Percentiles rank a stretch among this genome's conserved stretches.
phyloP scores from a whole-genome alignment of 2,329 filamentous ascomycete species.

The Alternaria sp. region DNA sequence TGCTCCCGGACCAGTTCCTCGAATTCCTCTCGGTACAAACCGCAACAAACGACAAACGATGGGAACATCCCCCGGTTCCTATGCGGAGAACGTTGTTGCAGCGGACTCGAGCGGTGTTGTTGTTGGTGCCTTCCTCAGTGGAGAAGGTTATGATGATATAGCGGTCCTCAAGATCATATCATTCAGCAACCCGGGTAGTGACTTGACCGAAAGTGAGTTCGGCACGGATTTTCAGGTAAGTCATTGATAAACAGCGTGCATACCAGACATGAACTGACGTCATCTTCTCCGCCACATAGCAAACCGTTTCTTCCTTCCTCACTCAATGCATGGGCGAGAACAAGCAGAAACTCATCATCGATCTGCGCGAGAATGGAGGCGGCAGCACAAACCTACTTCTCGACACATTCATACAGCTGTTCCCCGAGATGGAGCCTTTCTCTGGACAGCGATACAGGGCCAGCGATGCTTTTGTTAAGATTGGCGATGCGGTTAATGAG shows the following conservation, averaged over 20 bases:
- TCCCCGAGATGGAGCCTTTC: constrained; percentile 53
- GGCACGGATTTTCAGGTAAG: constrained; percentile 35
- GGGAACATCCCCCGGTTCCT: not conserved
- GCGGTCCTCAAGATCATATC: constrained; percentile 53
- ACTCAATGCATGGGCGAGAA: constrained; percentile 50
- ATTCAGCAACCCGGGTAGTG: constrained; percentile 36
- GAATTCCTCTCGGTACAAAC: constrained; percentile 27
- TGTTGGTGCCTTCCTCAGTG: constrained; percentile 53
- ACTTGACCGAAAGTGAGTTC: constrained; percentile 17
- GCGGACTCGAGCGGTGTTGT: constrained; percentile 30
- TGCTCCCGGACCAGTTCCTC: constrained; percentile 20
- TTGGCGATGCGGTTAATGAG: constrained; percentile 30
- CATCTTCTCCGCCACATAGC: not conserved
- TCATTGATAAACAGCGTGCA: too few relatives aligned
- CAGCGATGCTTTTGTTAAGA: constrained; percentile 20
- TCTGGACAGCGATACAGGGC: constrained; percentile 32
- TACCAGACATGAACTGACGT: not conserved
- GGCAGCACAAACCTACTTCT: constrained; percentile 51
- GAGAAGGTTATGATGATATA: constrained; percentile 40
- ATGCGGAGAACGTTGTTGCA: constrained; percentile 21
- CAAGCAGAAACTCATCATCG: constrained; percentile 66
- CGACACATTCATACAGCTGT: constrained; percentile 58
- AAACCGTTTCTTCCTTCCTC: constrained; percentile 51
- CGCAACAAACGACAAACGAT: constrained; percentile 27
- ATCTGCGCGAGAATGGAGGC: constrained; percentile 65